Evolutionary conservation across 176 grass and related monocot species (phyloP), one percentile per base, ranked within the genome.

Genomic region (maize (Zea mays)): DNA sequence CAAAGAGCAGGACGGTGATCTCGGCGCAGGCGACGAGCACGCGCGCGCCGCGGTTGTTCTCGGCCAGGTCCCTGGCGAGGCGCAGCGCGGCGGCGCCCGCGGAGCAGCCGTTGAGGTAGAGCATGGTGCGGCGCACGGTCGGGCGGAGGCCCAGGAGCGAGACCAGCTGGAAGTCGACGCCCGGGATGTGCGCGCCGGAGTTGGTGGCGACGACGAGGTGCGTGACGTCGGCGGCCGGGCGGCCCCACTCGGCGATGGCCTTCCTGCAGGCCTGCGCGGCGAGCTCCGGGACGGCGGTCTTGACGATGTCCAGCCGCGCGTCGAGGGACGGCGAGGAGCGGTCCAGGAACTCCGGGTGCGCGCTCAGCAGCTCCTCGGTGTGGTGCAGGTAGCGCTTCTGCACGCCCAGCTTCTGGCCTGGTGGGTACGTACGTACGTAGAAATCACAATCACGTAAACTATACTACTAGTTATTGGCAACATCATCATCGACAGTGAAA

Each of bases 241-340:
- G 69, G 10, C 91, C 91, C 91, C 87, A 93, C 19, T 93, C 78
- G 36, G 88, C 81, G 77, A 93, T 87, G 47, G 87, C 91, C n/a
- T 44, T 74, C 47, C 40, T 14, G 0, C 77, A 70, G 3, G 91
- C 91, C 40, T 75, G 17, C 33, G 73, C 86, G 0, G 81, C 87
- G 7, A 93, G 81, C 74, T 87, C 81, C 1, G 90, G 90, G 16
- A 93, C 77, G 34, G 88, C 90, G 9, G 62, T 61, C 10, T 55
- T 52, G 62, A 74, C 76, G 16, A 84, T 85, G 65, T 81, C 84
- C 0, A 86, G 84, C 34, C 87, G 67, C 4, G 78, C 73, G 63
- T 84, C 80, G 7, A 92, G 66, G 12, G 83, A 92, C 17, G 79
- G 48, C 40, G 74, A 73, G 16, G 52, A 11, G 78, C 14, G 58